Conservation (phyloP, 2,329 filamentous ascomycete genomes). For the Knufia petricola region DNA sequence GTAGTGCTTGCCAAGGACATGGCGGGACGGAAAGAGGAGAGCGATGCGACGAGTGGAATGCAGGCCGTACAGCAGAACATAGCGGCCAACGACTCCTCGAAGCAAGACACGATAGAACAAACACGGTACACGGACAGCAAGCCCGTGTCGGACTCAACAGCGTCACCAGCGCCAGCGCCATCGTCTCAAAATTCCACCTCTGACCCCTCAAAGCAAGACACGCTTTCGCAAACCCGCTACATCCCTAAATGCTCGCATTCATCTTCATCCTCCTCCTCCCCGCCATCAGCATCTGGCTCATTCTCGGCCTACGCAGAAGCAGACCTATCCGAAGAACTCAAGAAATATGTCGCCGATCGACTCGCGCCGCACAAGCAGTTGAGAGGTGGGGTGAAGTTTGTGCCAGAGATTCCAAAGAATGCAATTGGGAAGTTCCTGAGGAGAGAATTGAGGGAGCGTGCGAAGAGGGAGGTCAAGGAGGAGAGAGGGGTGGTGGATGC, state of each 20-base stretch:
- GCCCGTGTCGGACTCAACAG: background rate
- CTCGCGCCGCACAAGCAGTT: slow-evolving; percentile 21
- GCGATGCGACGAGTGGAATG: background rate
- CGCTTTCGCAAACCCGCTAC: too few species aligned
- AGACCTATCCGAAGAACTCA: slow-evolving; percentile 13
- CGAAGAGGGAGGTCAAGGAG: slow-evolving; percentile 17
- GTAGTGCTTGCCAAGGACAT: slow-evolving; percentile 24
- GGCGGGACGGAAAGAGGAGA: background rate
- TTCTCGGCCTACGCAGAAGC: background rate
- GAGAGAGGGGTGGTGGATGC: slow-evolving; percentile 3
- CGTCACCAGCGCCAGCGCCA: background rate
- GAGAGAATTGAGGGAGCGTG: slow-evolving; percentile 19
- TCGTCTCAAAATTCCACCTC: background rate
- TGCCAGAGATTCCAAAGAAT: slow-evolving; percentile 21
- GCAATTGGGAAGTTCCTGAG: slow-evolving; percentile 21
- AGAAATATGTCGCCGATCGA: slow-evolving; percentile 17
- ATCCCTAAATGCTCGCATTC: too few species aligned
- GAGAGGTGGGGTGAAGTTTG: slow-evolving; percentile 20
- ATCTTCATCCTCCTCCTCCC: too few species aligned
- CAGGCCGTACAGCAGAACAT: background rate
- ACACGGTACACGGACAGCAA: background rate
- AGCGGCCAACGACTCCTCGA: background rate
- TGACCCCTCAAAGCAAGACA: background rate
- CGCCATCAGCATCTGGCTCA: too few species aligned
- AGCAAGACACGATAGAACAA: background rate